Percentiles rank a stretch among this genome's conserved stretches.
phyloP scores from a whole-genome alignment of 257 asterid species.

The Craterostigma plantagineum region DNA sequence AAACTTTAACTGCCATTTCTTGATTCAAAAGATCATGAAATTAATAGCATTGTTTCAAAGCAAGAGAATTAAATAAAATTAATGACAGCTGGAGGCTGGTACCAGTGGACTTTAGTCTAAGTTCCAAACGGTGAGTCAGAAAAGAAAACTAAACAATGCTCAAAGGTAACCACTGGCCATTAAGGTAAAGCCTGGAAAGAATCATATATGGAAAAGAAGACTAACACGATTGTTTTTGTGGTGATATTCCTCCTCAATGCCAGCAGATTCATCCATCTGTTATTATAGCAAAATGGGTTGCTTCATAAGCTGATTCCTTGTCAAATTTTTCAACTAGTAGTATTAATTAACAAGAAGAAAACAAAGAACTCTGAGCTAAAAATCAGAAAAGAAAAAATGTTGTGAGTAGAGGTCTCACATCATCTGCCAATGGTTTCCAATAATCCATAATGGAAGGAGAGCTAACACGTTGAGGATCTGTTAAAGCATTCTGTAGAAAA shows the following conservation, averaged over 20 bases:
- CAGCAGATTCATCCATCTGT: slow-evolving; percentile 95
- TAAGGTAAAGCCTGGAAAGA: too few species aligned
- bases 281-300: slow-evolving; percentile 10
- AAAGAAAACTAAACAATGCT: too few species aligned
- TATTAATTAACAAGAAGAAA: not conserved
- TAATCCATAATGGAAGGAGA: slow-evolving; percentile 70
- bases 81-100: too few species aligned
- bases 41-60: too few species aligned
- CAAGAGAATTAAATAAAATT: too few species aligned
- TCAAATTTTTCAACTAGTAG: too few species aligned
- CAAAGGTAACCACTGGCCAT: too few species aligned
- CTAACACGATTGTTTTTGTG: slow-evolving; percentile 78
- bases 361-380: slow-evolving; percentile 9
- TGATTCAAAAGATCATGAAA: slow-evolving; percentile 8
- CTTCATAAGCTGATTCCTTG: too few species aligned
- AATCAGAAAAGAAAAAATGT: not conserved
- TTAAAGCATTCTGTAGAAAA: slow-evolving; percentile 59
- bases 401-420: slow-evolving; percentile 32
- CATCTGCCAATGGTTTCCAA: slow-evolving; percentile 96
- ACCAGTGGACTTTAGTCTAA: too few species aligned
- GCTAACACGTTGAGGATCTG: slow-evolving; percentile 74
- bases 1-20: not conserved
- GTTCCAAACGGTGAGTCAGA: too few species aligned
- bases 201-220: too few species aligned
- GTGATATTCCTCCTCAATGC: slow-evolving; percentile 94